Base-by-base conservation (phyloP, 2,329 filamentous ascomycete species). In the Aspergillus tubingensis region DNA sequence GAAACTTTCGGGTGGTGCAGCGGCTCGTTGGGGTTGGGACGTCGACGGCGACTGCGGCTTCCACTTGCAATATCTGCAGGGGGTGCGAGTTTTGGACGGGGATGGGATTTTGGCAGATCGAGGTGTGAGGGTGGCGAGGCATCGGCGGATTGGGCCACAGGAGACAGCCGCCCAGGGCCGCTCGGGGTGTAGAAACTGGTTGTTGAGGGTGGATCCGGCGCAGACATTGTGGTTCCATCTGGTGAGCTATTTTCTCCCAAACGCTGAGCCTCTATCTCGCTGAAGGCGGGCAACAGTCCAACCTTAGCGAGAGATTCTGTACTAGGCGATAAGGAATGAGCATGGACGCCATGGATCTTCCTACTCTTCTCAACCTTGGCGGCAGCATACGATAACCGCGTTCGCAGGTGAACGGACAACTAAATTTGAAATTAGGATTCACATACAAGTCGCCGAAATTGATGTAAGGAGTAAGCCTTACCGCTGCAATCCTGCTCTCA, bases 311-410 rank as follows among this genome's bases (percentile, higher is more conserved):
- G 81, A 76, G 67, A 85, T 78, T 64, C 86, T 68, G 58, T 85
- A 83, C 27, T 86, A 83, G 59, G 82, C 79, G 85, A 86, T 76
- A 94, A 91, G 30, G 94, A 85, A 75, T 94, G 90, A 58, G 90
- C 88, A 60, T 95, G 86, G 17, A 87, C 87, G 64, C 89, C 87
- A 23, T 68, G 71, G 53, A 88, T 85, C 76, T 96, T 90, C 89
- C 92, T 95, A 60, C 91, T 92, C 72, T 96, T 88, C 73, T 92
- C 91, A 43, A 97, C 90, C 76, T 96, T 97, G 72, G 96, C 85
- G 85, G 96, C 95, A 65, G 94, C 94, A 76, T 97, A 97, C 6
- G 92, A 91, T 27, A 98, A 83, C 69, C 92, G 90, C 54, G 92
- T 88, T 72, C 89, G 90, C 55, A 98, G 83, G 72, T 94, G 90